Conservation (phyloP, 2,329 filamentous ascomycete species). For the Paecilomyces formosus region DNA sequence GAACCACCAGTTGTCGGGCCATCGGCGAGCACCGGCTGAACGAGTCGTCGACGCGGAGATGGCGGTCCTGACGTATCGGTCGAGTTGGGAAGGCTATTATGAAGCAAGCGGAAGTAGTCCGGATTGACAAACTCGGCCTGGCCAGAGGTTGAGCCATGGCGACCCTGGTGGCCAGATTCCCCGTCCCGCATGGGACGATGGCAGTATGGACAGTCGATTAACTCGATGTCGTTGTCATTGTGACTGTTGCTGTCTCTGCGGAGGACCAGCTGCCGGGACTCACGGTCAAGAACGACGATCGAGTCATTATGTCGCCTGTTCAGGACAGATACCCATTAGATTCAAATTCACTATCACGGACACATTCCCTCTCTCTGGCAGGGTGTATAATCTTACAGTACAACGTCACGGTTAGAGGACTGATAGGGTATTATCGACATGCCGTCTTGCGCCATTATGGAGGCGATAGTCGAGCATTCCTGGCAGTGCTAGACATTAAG, state of each 20-base stretch:
- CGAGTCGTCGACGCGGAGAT: conserved; percentile 42
- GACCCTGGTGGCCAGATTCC: conserved; percentile 31
- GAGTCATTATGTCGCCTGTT: conserved; percentile 82
- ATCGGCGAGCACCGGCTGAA: conserved; percentile 39
- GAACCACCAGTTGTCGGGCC: conserved; percentile 40
- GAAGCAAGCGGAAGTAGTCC: conserved; percentile 92
- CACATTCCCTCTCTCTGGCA: not conserved
- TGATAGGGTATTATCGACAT: conserved; percentile 39
- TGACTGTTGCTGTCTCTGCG: conserved; percentile 49
- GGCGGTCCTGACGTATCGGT: conserved; percentile 38
- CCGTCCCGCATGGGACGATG: conserved; percentile 60
- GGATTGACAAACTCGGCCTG: conserved; percentile 73
- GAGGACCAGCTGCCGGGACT: conserved; percentile 77
- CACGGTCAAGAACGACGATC: conserved; percentile 82
- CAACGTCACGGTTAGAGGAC: conserved; percentile 36
- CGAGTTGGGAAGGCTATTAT: conserved; percentile 47
- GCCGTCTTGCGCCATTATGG: conserved; percentile 27
- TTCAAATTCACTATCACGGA: not conserved
- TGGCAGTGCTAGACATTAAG: conserved; percentile 1
- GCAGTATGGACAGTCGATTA: conserved; percentile 80
- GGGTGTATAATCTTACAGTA: conserved; percentile 29
- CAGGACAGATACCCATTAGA: conserved; percentile 8
- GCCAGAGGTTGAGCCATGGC: conserved; percentile 23
- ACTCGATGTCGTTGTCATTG: conserved; percentile 44
- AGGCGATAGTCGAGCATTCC: conserved; percentile 8